Conservation (phyloP, 164 flowering plant species). For the Magnolia officinalis region DNA sequence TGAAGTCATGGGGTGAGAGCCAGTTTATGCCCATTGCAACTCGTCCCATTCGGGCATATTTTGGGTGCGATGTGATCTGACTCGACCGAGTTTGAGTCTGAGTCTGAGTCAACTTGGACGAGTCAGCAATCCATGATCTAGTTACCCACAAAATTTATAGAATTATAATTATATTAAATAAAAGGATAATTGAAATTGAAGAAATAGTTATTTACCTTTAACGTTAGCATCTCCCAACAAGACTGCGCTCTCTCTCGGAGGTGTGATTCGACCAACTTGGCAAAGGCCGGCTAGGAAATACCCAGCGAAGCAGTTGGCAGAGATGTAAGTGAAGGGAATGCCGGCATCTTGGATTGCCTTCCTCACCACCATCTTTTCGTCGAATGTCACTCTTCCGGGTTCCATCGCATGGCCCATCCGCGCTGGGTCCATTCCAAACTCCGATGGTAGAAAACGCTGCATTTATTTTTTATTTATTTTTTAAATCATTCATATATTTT, state of each 20-base stretch:
- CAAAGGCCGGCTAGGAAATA: conserved; percentile 16
- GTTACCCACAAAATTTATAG: too few species aligned
- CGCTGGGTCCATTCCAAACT: conserved; percentile 23
- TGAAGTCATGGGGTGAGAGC: too few species aligned
- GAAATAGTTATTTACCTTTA: conserved; percentile 8
- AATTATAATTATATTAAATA: too few species aligned
- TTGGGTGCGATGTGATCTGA: too few species aligned
- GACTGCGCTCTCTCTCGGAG: conserved; percentile 8
- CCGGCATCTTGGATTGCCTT: conserved; percentile 21
- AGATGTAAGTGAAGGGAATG: conserved; percentile 21
- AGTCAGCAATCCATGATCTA: too few species aligned
- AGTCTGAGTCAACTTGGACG: too few species aligned
- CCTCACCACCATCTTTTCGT: conserved; percentile 23
- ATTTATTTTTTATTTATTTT: too few species aligned
- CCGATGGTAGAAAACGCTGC: conserved; percentile 21
- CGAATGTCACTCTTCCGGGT: conserved; percentile 21
- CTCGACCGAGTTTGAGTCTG: too few species aligned
- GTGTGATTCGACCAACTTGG: conserved; percentile 8
- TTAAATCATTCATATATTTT: background rate
- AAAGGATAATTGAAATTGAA: too few species aligned
- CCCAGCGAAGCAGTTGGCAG: conserved; percentile 25
- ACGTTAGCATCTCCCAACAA: conserved; percentile 15
- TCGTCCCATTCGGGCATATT: too few species aligned
- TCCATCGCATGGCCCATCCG: conserved; percentile 17
- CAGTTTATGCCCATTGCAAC: too few species aligned